Conservation (phyloP, 2,329 filamentous ascomycete genomes). For the Colletotrichum limetticola region DNA sequence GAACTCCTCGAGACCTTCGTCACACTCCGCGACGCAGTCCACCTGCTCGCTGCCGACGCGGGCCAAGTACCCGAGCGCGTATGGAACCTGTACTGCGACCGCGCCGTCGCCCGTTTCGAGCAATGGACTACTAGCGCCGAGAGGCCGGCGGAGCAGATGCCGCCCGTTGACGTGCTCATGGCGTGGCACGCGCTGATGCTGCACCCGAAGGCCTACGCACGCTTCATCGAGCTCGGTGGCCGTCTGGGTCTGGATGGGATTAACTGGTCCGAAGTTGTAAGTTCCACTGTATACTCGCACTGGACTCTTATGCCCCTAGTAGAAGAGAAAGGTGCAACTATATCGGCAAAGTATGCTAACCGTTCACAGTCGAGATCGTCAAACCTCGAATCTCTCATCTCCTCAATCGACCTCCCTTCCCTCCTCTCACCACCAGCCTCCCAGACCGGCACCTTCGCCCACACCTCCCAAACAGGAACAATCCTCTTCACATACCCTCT, state of each 20-base stretch:
- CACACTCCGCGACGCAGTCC: conserved; percentile 53
- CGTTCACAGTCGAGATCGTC: background rate
- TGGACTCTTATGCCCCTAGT: no score
- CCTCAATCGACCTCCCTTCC: conserved; percentile 7
- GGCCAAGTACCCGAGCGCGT: conserved; percentile 31
- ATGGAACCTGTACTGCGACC: conserved; percentile 41
- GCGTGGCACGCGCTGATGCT: conserved; percentile 50
- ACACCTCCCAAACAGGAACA: conserved; percentile 23
- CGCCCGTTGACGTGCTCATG: conserved; percentile 47
- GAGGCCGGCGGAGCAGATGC: conserved; percentile 16
- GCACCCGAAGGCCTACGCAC: conserved; percentile 41
- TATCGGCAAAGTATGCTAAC: background rate
- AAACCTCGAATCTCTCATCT: background rate
- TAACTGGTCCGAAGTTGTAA: conserved; percentile 26
- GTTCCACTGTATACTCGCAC: background rate
- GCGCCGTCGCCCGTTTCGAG: conserved; percentile 41
- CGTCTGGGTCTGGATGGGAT: conserved; percentile 17
- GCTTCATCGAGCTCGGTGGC: conserved; percentile 21
- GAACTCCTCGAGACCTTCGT: conserved; percentile 69
- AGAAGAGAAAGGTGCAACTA: background rate
- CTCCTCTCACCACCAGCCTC: background rate
- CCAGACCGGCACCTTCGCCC: conserved; percentile 31
- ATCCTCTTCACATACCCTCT: conserved; percentile 37
- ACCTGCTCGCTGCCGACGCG: conserved; percentile 31
- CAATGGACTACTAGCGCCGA: conserved; percentile 2